phyloP scores from a whole-genome alignment of 2,329 filamentous ascomycete genomes.

The Exophiala spinifera region DNA sequence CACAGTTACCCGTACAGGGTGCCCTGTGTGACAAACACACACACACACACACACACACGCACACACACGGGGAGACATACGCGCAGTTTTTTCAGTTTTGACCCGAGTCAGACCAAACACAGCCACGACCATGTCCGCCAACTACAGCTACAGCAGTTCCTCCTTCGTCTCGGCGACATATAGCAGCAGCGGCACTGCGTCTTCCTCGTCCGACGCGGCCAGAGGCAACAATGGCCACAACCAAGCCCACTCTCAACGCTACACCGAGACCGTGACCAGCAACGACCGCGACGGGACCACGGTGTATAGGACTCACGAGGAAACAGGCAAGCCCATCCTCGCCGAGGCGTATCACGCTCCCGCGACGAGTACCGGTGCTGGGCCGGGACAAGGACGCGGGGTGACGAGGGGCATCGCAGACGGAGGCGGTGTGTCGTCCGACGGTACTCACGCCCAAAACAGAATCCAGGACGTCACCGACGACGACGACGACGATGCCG shows the following conservation, averaged over 20 bases:
- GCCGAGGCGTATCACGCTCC: constrained; percentile 15
- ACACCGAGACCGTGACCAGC: constrained; percentile 14
- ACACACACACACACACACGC: too few species aligned
- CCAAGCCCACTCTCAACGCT: constrained; percentile 2
- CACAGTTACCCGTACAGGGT: too few species aligned
- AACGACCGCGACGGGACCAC: constrained; percentile 21
- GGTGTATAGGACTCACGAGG: constrained; percentile 11
- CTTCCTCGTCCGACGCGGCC: constrained; percentile 1
- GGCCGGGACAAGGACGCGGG: background rate
- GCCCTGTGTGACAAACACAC: too few species aligned
- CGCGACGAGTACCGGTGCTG: too few species aligned
- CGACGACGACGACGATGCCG: too few species aligned
- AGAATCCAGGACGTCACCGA: constrained; percentile 20
- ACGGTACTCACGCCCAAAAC: too few species aligned
- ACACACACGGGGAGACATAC: too few species aligned
- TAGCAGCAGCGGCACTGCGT: constrained; percentile 2
- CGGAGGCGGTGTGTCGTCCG: background rate
- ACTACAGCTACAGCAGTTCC: background rate
- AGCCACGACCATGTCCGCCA: background rate
- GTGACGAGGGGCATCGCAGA: background rate
- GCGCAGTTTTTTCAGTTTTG: too few species aligned
- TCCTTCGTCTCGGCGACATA: constrained; percentile 7
- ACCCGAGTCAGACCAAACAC: too few species aligned
- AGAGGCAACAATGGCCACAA: background rate
- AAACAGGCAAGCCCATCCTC: constrained; percentile 14